A percentile compares a stretch with the other conserved stretches of the same genome.
Evolutionary conservation across 176 grass and related monocot genomes (phyloP).

Genomic region (Alloteropsis semialata): DNA sequence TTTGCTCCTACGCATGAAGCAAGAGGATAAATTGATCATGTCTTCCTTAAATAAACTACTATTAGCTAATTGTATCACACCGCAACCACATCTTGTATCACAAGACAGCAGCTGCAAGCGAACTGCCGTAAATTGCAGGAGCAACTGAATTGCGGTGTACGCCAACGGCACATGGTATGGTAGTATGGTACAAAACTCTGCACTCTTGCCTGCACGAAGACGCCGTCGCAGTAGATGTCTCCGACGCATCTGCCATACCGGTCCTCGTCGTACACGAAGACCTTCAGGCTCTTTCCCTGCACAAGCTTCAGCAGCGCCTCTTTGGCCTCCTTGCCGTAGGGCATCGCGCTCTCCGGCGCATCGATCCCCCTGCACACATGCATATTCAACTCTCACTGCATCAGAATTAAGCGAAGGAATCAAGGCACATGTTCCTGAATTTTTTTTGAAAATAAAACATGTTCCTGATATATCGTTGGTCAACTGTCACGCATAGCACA

Average conservation of each 20-base stretch:
- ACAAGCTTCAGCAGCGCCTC: conserved; percentile 82
- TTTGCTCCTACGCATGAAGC: conserved; percentile 55
- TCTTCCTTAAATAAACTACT: too few species aligned
- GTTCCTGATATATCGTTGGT: too few species aligned
- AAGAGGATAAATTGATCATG: background rate
- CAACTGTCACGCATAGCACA: background rate
- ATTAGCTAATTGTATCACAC: background rate
- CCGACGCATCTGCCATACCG: conserved; percentile 78
- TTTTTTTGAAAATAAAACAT: too few species aligned
- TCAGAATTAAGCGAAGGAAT: background rate
- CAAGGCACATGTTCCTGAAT: background rate
- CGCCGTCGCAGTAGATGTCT: conserved; percentile 67
- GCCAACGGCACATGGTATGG: conserved; percentile 1
- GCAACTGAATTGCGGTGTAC: background rate
- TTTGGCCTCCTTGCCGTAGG: conserved; percentile 88
- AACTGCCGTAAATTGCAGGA: background rate
- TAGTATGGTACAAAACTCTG: background rate
- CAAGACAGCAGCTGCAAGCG: background rate
- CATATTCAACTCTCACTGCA: background rate
- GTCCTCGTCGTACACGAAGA: conserved; percentile 64
- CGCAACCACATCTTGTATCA: background rate
- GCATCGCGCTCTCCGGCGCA: conserved; percentile 94
- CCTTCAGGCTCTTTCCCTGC: conserved; percentile 69
- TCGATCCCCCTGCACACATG: conserved; percentile 66
- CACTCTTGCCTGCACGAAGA: conserved; percentile 71